Evolutionary conservation across 371 early-diverging fungal genomes (phyloP).

Genomic region (Rhizopus sp.): DNA sequence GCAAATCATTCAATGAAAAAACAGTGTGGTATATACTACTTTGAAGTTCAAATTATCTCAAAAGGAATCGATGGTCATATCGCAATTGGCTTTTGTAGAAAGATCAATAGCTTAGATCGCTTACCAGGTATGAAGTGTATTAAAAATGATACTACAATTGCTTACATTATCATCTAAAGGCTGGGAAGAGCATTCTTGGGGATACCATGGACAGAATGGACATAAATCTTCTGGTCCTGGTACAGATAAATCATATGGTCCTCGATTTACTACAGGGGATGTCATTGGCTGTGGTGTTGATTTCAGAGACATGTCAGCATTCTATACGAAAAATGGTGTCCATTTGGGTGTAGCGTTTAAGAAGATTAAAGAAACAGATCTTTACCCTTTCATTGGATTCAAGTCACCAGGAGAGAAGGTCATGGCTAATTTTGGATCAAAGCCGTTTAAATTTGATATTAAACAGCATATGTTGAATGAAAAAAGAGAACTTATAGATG

Average conservation of each 20-base stretch:
- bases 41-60: constrained; percentile 77
- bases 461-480: constrained; percentile 57
- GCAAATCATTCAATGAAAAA: constrained; percentile 81
- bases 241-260: constrained; percentile 83
- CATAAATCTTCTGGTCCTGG: constrained; percentile 76
- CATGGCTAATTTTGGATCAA: constrained; percentile 87
- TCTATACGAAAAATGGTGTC: constrained; percentile 91
- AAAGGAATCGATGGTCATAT: constrained; percentile 92
- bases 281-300: constrained; percentile 91
- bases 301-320: constrained; percentile 71
- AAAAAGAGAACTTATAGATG: constrained; percentile 5
- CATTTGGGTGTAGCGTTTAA: constrained; percentile 64
- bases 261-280: constrained; percentile 88
- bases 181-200: constrained; percentile 83
- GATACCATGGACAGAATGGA: constrained; percentile 94
- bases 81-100: constrained; percentile 82
- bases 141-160: not conserved
- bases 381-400: constrained; percentile 88
- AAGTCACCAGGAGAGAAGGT: constrained; percentile 83
- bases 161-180: constrained; percentile 40
- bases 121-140: constrained; percentile 68
- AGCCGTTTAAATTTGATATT: constrained; percentile 84
- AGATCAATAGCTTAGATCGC: constrained; percentile 57
- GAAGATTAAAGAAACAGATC: constrained; percentile 30
- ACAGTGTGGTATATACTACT: constrained; percentile 89